Evolutionary conservation across 139 green algal species (phyloP).

Genomic region (Zygnema cylindricum): DNA sequence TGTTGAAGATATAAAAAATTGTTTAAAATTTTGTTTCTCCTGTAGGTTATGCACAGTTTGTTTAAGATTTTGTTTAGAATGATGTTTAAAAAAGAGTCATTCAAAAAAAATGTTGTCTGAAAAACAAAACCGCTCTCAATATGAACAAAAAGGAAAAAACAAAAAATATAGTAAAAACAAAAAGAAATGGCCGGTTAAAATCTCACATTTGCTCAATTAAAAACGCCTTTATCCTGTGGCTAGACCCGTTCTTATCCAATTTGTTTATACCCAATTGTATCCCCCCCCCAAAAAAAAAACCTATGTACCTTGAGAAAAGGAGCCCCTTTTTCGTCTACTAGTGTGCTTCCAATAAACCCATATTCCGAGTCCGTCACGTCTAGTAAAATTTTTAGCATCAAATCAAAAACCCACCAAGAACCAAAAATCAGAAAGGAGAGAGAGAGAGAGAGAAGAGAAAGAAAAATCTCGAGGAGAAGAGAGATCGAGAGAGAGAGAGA

Average conservation of each 20-base stretch:
- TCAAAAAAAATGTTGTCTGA: too few relatives aligned
- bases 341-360: slow-evolving; percentile 10
- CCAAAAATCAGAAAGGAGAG: neutral
- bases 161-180: neutral
- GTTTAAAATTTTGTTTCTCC: too few relatives aligned
- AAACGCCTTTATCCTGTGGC: neutral
- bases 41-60: too few relatives aligned
- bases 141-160: too few relatives aligned
- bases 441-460: neutral
- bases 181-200: neutral
- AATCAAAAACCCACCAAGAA: slow-evolving; percentile 13
- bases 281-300: too few relatives aligned
- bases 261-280: too few relatives aligned
- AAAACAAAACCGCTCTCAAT: too few relatives aligned
- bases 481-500: too few relatives aligned
- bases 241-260: too few relatives aligned
- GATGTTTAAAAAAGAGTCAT: too few relatives aligned
- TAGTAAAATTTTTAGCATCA: slow-evolving; percentile 15
- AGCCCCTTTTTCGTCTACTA: neutral
- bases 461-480: neutral
- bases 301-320: slow-evolving; percentile 14
- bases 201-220: neutral
- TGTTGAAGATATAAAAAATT: too few relatives aligned
- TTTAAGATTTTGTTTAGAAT: too few relatives aligned
- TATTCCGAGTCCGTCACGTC: slow-evolving; percentile 7